Conservation (phyloP, 2,329 filamentous ascomycete species). For the Bertia moriformis region DNA sequence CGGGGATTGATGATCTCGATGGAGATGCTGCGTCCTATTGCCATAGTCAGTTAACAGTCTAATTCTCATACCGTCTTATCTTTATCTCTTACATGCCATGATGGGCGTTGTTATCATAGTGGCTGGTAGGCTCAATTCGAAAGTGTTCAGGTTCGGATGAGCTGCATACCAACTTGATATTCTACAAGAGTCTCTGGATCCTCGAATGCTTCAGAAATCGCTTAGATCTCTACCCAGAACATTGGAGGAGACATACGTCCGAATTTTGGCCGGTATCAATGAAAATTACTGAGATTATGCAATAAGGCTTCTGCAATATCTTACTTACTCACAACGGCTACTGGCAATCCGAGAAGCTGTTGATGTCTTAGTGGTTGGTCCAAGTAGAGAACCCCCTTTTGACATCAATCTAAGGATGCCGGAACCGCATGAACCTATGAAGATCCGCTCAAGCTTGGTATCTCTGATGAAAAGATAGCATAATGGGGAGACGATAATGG, state of each 20-base stretch:
- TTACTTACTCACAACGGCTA: slow-evolving; percentile 6
- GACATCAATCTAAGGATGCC: slow-evolving; percentile 6
- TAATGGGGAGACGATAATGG: not conserved
- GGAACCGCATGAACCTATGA: slow-evolving; percentile 5
- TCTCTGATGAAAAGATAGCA: not conserved
- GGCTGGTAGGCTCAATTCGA: no score
- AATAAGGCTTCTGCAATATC: slow-evolving; percentile 9
- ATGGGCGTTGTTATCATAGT: no score
- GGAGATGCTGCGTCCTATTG: no score
- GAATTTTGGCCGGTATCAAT: slow-evolving; percentile 7
- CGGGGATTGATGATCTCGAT: no score
- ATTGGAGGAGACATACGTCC: slow-evolving; percentile 9
- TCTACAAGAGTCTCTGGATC: slow-evolving; percentile 6
- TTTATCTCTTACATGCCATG: no score
- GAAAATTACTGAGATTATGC: slow-evolving; percentile 3
- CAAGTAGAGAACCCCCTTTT: not conserved
- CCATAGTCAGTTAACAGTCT: no score
- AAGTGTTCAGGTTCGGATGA: slow-evolving; percentile 14
- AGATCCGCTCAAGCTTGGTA: slow-evolving; percentile 4
- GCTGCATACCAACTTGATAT: slow-evolving; percentile 13
- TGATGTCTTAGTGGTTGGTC: slow-evolving; percentile 7
- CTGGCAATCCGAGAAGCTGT: slow-evolving; percentile 6
- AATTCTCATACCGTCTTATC: no score
- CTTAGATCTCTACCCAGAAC: slow-evolving; percentile 6
- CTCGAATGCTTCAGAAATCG: slow-evolving; percentile 2